Evolutionary conservation across 495 filamentous ascomycete genomes (phyloP), one percentile per base, ranked within the genome.

Genomic region (Venustampulla echinocandica): DNA sequence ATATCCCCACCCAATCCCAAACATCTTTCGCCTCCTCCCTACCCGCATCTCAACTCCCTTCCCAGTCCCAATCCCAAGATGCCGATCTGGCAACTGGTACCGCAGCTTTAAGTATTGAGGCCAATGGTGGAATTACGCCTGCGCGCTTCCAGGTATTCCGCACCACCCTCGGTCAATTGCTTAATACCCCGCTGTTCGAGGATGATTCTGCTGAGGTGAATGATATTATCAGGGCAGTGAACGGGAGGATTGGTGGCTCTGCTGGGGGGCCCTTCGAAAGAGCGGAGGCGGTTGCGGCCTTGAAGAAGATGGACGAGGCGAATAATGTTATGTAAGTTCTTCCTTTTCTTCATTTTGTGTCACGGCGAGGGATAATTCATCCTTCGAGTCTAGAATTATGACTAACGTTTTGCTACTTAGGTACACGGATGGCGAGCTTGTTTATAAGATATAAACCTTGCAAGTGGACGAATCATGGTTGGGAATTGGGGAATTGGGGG

Each of bases 301-400:
- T 98, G 56, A 72, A 74, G 62, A 76, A 67, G 58, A 83, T 98
- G 86, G 81, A 84, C 47, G 80, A 82, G 35, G 68, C 71, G 62
- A 96, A 96, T 59, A 77, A 86, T 68, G 80, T 98, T 64, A 97
- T 97, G 93, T 95, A 66, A 80, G 85, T 82, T 17, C 15, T 49
- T 25, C 35, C 27, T 41, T n/a, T n/a, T n/a, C n/a, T n/a, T n/a
- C n/a, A n/a, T n/a, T n/a, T n/a, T 33, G 24, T 24, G 24, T 44
- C 9, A 22, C 45, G 40, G 21, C 4, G 15, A 13, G 41, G 4
- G 22, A 36, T 36, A n/a, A n/a, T n/a, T n/a, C n/a, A n/a, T n/a
- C n/a, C n/a, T n/a, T 30, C n/a, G 24, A 4, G 40, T 21, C 21
- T 10, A 19, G 36, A 9, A 21, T 17, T 13, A 41, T n/a, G 15